Percentiles rank a stretch among this genome's conserved stretches.
phyloP scores from a whole-genome alignment of 2,329 filamentous ascomycete genomes.

The Pestalotiopsis sp. region DNA sequence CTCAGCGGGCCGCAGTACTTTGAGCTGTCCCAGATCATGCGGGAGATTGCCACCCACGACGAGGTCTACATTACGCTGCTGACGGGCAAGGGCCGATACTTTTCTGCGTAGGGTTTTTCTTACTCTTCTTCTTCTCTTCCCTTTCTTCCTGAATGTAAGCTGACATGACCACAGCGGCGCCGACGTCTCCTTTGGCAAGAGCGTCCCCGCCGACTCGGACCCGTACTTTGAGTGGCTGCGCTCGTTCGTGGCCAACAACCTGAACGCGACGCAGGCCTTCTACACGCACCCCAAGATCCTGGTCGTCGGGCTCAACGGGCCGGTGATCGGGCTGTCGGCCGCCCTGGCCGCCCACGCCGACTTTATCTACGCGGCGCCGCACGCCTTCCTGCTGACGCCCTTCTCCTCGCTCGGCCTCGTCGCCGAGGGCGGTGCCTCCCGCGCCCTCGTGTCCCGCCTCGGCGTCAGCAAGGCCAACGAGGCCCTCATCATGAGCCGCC shows the following conservation, averaged over 20 bases:
- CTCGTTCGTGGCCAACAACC: conserved; percentile 80
- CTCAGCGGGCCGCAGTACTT: conserved; percentile 75
- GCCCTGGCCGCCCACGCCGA: conserved; percentile 83
- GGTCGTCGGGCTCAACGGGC: conserved; percentile 87
- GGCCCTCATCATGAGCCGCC: conserved; percentile 87
- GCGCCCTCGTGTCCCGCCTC: conserved; percentile 77
- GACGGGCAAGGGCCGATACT: conserved; percentile 79
- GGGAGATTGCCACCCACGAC: conserved; percentile 76
- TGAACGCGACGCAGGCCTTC: conserved; percentile 88
- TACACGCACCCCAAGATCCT: conserved; percentile 94
- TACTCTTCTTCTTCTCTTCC: neutral
- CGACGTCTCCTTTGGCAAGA: conserved; percentile 63
- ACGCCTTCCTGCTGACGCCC: conserved; percentile 85
- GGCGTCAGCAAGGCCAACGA: conserved; percentile 86
- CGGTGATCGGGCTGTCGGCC: conserved; percentile 84
- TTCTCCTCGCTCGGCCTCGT: conserved; percentile 91
- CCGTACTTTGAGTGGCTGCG: conserved; percentile 61
- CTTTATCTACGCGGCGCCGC: conserved; percentile 86
- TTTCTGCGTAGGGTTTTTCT: conserved; percentile 94
- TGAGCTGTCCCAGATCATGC: conserved; percentile 70
- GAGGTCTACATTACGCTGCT: conserved; percentile 85
- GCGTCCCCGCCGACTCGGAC: conserved; percentile 26
- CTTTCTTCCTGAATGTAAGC: conserved; percentile 1
- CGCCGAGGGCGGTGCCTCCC: conserved; percentile 80
- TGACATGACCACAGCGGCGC: conserved; percentile 58